These are phyloP conservation scores for Naematelia encephala DNA, from an alignment of 768 basidiomycete genomes.

Conservation along the genomic window DNA sequence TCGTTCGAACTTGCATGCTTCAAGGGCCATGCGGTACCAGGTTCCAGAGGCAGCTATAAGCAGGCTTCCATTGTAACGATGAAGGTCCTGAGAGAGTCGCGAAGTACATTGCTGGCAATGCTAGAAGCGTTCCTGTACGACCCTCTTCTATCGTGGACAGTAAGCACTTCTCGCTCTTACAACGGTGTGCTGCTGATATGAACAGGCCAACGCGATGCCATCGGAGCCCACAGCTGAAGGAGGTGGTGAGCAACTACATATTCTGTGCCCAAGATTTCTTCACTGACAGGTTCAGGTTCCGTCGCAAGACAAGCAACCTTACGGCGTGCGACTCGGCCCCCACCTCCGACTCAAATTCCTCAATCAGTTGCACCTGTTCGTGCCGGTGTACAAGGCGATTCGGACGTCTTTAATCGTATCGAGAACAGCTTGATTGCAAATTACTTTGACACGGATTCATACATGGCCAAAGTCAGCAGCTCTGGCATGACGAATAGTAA, in stretches of 20 bases:
- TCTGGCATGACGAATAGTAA: constrained; percentile 45
- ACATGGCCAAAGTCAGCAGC: constrained; percentile 37
- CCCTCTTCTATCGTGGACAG: constrained; percentile 50
- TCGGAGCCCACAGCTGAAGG: background rate
- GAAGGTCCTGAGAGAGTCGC: constrained; percentile 48
- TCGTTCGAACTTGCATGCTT: constrained; percentile 45
- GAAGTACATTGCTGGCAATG: constrained; percentile 50
- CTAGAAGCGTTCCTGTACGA: constrained; percentile 53
- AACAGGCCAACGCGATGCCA: constrained; percentile 2
- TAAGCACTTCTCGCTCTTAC: background rate
- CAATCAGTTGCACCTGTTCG: constrained; percentile 24
- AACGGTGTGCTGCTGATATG: background rate
- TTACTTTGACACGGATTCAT: constrained; percentile 34
- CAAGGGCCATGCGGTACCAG: constrained; percentile 34
- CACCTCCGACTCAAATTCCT: constrained; percentile 2
- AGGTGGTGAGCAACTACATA: background rate
- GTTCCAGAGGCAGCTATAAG: constrained; percentile 50
- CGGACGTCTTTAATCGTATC: constrained; percentile 24
- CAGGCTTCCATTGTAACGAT: constrained; percentile 48
- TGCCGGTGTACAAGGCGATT: constrained; percentile 2
- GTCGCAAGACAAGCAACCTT: background rate
- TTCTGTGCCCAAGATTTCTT: too few species aligned
- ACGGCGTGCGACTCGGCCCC: background rate
- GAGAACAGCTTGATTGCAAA: constrained; percentile 26
- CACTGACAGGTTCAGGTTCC: background rate